Conservation (phyloP, 495 filamentous ascomycete genomes). For the Aspergillus mulundensis region DNA sequence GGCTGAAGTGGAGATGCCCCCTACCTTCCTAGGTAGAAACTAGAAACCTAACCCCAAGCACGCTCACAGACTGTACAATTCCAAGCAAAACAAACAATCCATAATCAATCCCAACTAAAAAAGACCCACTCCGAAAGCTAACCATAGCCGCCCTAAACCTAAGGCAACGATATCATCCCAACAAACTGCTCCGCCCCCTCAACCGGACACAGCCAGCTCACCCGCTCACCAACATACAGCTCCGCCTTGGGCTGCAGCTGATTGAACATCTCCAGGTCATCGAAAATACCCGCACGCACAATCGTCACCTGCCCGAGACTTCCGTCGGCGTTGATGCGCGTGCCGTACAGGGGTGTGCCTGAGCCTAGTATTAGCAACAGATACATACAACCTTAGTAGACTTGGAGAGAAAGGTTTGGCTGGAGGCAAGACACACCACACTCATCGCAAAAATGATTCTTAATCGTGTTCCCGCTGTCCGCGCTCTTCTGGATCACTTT, state of each 20-base stretch:
- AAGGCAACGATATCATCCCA: slow-evolving; percentile 20
- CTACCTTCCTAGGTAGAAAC: too few species aligned
- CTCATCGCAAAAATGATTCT: slow-evolving; percentile 37
- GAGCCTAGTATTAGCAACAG: slow-evolving; percentile 9
- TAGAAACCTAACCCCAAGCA: too few species aligned
- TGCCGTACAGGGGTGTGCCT: slow-evolving; percentile 37
- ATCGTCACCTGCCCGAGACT: slow-evolving; percentile 17
- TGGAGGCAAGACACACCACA: slow-evolving; percentile 27
- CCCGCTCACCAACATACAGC: slow-evolving; percentile 24
- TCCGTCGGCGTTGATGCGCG: slow-evolving; percentile 17
- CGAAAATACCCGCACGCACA: slow-evolving; percentile 36
- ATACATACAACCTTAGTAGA: too few species aligned
- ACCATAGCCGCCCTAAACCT: background rate
- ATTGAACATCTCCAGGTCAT: slow-evolving; percentile 23
- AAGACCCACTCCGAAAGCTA: too few species aligned
- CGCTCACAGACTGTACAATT: too few species aligned
- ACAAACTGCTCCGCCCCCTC: slow-evolving; percentile 29
- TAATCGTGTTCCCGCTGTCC: slow-evolving; percentile 33
- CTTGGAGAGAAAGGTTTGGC: too few species aligned
- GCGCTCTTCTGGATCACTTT: slow-evolving; percentile 30
- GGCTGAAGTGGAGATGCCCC: too few species aligned
- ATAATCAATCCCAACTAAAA: too few species aligned
- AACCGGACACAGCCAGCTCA: slow-evolving; percentile 24
- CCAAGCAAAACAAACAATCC: too few species aligned
- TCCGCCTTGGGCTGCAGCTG: slow-evolving; percentile 26